Base-by-base conservation (phyloP, 257 asterid species). In the Coffea eugenioides region DNA sequence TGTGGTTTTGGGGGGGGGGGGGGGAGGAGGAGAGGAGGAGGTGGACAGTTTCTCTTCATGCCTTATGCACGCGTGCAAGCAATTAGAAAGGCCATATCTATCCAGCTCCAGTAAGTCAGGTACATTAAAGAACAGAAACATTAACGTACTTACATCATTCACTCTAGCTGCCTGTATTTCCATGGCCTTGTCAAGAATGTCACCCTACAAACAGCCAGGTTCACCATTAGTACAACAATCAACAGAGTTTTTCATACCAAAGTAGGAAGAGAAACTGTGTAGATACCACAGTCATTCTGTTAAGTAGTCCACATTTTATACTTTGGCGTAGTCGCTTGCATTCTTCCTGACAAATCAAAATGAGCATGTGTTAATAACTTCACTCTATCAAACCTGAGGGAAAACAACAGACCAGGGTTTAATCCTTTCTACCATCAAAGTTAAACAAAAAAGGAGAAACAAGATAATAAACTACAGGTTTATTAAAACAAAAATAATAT, bases 281-380 rank as follows among this genome's bases (percentile, higher is more conserved):
- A 21, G 57, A 83, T 92, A 94, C 99, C 99, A 96, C 99, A 74
- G 91, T 94, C 89, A 91, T 92, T 79, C 95, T 92, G 68, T 90
- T 89, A 73, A 96, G 89, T 68, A 96, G 97, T 46, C 98, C 97
- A 84, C 98, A 96, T 87, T 90, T 96, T 84, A 96, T 94, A 87
- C 99, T 94, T 86, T 94, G 98, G 66, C 99, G 98, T 72, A 96
- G 92, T 52, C 99, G 97, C 86, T 90, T 94, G 95, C 99, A 96
- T 90, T 96, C 99, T 83, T 96, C 99, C 99, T 96, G 88, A 78
- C 73, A 85, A 77, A 75, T 73, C 71, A 75, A 71, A 74, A 78
- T 49, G 76, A 77, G 48, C 51, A 72, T 0, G 14, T 69, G 23
- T 80, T 51, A 77, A 76, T 56, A 71, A 81, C 70, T 83, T 75